Conservation (phyloP, 1,139 yeast genomes). For the Yamadazyma jaroonii region DNA sequence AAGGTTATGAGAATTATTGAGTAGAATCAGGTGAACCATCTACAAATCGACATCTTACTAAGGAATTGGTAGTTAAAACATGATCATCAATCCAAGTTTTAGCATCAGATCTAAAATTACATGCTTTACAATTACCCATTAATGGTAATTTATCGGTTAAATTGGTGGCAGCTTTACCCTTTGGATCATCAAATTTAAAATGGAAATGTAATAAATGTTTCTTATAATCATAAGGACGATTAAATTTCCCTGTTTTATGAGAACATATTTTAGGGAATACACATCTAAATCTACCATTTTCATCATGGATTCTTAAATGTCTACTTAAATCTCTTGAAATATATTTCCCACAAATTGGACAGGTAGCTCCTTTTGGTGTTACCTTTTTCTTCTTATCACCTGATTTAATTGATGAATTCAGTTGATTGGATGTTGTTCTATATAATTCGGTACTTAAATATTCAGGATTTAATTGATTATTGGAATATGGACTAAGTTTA, state of each 20-base stretch:
- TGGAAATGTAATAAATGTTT: slow-evolving; percentile 46
- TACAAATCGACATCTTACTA: slow-evolving; percentile 22
- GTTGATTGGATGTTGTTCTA: slow-evolving; percentile 24
- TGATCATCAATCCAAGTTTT: slow-evolving; percentile 43
- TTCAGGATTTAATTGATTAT: not conserved
- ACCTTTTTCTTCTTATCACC: slow-evolving; percentile 15
- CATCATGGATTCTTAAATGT: slow-evolving; percentile 47
- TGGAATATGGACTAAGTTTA: slow-evolving; percentile 2
- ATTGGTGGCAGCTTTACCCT: slow-evolving; percentile 40
- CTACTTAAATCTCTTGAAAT: slow-evolving; percentile 45
- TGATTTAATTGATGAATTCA: slow-evolving; percentile 16
- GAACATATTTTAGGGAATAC: slow-evolving; percentile 43
- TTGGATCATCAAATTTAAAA: slow-evolving; percentile 44
- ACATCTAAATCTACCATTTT: slow-evolving; percentile 46
- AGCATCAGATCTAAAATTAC: slow-evolving; percentile 34
- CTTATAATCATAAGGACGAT: slow-evolving; percentile 49
- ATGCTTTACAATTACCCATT: slow-evolving; percentile 38
- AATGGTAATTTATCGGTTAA: slow-evolving; percentile 44
- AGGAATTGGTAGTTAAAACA: slow-evolving; percentile 28
- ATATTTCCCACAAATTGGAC: slow-evolving; percentile 41
- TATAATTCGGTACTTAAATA: slow-evolving; percentile 7
- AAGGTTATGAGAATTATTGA: not conserved
- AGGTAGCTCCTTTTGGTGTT: slow-evolving; percentile 37
- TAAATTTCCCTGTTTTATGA: slow-evolving; percentile 45
- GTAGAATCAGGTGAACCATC: slow-evolving; percentile 8